Evolutionary conservation across 2,329 filamentous ascomycete species (phyloP), one percentile per base, ranked within the genome.

Genomic region (Sclerotiophoma versabilis): DNA sequence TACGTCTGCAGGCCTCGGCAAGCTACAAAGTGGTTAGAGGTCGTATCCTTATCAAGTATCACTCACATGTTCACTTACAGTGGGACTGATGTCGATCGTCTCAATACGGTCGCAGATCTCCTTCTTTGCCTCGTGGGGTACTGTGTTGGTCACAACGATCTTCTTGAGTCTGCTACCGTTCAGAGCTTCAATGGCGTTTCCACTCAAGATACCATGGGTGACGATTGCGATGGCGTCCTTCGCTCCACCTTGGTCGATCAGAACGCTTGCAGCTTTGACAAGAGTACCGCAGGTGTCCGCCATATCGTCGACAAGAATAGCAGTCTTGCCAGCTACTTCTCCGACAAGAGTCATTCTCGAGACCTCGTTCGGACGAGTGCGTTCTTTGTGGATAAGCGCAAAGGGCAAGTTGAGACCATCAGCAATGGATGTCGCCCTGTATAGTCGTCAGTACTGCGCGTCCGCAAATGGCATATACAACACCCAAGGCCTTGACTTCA

Each of bases 301-400:
- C 92, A 98, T 97, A 74, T 98, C 93, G 74, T 98, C 93, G 41
- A 99, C 93, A 42, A 99, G 87, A 71, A 99, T 97, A 56, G 93
- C 93, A 25, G 93, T 88, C 80, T 95, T 95, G 78, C 91, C 90
- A 63, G 87, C 84, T 39, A 98, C 95, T 63, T 96, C 92, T 63
- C 95, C 95, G 44, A 98, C 93, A n/a, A 99, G 88, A 0, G 92
- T 91, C 92, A 96, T 96, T 68, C 91, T 88, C 9, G 90, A 92
- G 57, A 96, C 92, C 71, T 96, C 92, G 69, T 96, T 96, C 10
- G 88, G 88, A n/a, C 91, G 87, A 5, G 92, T 90, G 53, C 93
- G 90, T 78, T 97, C 93, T 80, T 98, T 97, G 84, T 97, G 93
- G 65, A 98, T 98, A 49, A 98, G 85, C 8, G 93, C 93, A 75